Evolutionary conservation across 2,329 filamentous ascomycete species (phyloP).

Genomic region (Polytolypa hystricis): DNA sequence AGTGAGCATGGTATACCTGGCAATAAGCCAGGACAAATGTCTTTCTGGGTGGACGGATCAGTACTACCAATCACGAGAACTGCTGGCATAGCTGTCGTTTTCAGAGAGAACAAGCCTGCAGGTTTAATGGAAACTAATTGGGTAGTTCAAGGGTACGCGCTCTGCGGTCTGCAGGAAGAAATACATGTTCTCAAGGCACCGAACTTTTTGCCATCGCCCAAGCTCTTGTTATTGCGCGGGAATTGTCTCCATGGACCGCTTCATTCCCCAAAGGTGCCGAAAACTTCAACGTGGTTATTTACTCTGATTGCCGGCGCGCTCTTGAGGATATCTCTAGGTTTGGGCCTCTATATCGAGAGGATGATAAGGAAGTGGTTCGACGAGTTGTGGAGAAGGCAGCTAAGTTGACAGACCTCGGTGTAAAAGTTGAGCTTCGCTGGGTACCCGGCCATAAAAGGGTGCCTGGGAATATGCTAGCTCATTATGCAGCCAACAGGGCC

Average conservation of each 20-base stretch:
- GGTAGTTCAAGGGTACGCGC: too few relatives aligned
- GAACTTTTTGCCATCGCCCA: not conserved
- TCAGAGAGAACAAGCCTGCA: not conserved
- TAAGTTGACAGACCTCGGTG: not conserved
- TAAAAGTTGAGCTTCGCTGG: not conserved
- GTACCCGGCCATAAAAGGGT: not conserved
- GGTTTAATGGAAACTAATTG: too few relatives aligned
- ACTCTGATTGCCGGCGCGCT: not conserved
- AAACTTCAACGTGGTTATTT: not conserved
- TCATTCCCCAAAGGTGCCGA: not conserved
- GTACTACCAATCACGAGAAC: not conserved
- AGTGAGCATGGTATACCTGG: not conserved
- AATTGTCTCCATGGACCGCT: not conserved
- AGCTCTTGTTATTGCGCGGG: not conserved
- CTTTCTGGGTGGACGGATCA: not conserved
- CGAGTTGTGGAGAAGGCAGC: not conserved
- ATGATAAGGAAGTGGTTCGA: not conserved
- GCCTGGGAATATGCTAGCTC: not conserved
- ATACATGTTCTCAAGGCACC: not conserved
- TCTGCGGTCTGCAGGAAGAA: not conserved
- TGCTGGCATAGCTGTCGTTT: not conserved
- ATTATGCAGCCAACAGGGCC: not conserved
- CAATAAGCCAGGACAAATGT: not conserved
- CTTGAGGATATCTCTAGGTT: not conserved
- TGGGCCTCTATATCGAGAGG: not conserved